phyloP scores from a whole-genome alignment of 129 eudicot genomes.

The Sambucus nigra region DNA sequence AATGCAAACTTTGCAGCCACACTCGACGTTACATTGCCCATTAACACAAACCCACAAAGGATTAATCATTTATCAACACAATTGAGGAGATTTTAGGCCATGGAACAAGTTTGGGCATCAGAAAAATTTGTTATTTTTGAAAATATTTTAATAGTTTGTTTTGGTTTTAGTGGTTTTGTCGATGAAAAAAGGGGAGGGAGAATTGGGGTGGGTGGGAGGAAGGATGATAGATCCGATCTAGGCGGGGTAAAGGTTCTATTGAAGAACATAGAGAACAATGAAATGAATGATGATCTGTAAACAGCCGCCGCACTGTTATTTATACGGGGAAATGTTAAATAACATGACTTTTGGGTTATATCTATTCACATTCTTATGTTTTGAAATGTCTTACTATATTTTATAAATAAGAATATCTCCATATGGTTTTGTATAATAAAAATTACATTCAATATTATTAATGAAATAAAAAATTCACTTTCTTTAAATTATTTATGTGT shows the following conservation, averaged over 20 bases:
- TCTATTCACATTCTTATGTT: too few species aligned
- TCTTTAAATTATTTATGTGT: too few species aligned
- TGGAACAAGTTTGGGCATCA: background rate
- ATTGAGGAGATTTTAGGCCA: constrained; percentile 11
- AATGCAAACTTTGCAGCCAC: constrained; percentile 95
- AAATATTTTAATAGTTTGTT: background rate
- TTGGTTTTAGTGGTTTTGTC: constrained; percentile 8
- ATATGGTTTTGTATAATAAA: too few species aligned
- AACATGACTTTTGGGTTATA: too few species aligned
- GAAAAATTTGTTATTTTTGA: background rate
- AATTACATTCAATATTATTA: too few species aligned
- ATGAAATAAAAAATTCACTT: too few species aligned
- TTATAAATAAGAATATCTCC: too few species aligned
- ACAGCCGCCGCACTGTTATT: too few species aligned
- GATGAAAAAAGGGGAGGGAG: background rate
- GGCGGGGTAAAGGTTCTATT: constrained; percentile 24
- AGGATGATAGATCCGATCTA: constrained; percentile 37
- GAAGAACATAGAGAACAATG: constrained; percentile 19
- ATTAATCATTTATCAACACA: background rate
- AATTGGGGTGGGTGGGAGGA: constrained; percentile 1
- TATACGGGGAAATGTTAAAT: too few species aligned
- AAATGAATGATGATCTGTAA: background rate
- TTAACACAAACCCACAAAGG: constrained; percentile 33
- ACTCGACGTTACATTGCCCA: constrained; percentile 92
- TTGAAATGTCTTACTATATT: too few species aligned